These are phyloP conservation scores for Apodospora peruviana DNA, from an alignment of 495 filamentous ascomycete species.

Conservation along the genomic window DNA sequence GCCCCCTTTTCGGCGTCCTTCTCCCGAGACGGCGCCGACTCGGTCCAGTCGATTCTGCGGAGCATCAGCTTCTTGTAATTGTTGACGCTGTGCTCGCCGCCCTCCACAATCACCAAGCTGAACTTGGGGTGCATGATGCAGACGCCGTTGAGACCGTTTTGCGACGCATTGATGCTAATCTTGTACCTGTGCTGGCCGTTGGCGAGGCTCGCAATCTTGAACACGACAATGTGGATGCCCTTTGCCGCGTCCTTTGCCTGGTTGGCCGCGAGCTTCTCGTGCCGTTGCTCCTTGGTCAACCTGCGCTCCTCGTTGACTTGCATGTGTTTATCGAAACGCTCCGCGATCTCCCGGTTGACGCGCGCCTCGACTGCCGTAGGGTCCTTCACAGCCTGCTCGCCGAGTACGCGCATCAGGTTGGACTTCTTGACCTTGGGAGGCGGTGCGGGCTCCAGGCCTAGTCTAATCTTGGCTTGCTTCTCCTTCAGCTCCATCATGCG, in stretches of 20 bases:
- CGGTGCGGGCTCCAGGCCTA: conserved; percentile 83
- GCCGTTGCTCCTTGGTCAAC: conserved; percentile 82
- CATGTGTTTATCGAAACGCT: conserved; percentile 72
- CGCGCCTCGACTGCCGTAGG: conserved; percentile 94
- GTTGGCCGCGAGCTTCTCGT: conserved; percentile 76
- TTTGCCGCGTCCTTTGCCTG: conserved; percentile 83
- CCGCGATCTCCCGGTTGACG: conserved; percentile 84
- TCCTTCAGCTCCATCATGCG: conserved; percentile 91
- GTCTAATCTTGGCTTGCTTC: conserved; percentile 87
- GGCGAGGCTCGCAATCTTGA: conserved; percentile 78
- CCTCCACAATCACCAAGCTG: conserved; percentile 86
- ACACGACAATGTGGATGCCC: conserved; percentile 78
- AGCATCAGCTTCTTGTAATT: conserved; percentile 84
- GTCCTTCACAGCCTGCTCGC: conserved; percentile 94
- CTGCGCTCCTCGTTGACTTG: conserved; percentile 79
- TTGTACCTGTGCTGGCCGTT: conserved; percentile 92
- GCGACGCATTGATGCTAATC: conserved; percentile 84
- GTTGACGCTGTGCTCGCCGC: conserved; percentile 71
- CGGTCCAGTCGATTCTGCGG: conserved; percentile 89
- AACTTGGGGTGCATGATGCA: conserved; percentile 85
- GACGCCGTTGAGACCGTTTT: conserved; percentile 76
- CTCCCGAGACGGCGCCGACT: conserved; percentile 68
- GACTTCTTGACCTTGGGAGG: conserved; percentile 92
- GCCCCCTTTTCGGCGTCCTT: conserved; percentile 42
- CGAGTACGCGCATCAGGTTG: conserved; percentile 96